phyloP scores from a whole-genome alignment of 1,139 yeast genomes.

The Yamadazyma dushanensis region DNA sequence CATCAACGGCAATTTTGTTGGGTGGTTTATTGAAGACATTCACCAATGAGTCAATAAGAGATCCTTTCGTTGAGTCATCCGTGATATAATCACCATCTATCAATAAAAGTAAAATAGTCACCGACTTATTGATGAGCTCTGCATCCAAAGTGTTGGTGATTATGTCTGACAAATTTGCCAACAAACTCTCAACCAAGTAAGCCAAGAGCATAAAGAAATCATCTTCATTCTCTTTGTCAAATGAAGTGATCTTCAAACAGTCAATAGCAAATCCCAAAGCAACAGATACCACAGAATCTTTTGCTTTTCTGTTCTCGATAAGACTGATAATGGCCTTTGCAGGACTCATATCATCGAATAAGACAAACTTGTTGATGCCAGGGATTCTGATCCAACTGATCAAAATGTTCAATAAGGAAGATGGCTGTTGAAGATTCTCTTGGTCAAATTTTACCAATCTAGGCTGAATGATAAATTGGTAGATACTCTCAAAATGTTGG shows the following conservation, averaged over 20 bases:
- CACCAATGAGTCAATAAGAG: slow-evolving; percentile 59
- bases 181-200: slow-evolving; percentile 54
- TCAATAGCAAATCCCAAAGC: slow-evolving; percentile 59
- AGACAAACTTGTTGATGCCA: slow-evolving; percentile 52
- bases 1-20: slow-evolving; percentile 51
- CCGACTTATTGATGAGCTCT: slow-evolving; percentile 53
- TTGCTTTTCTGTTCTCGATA: slow-evolving; percentile 55
- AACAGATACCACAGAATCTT: slow-evolving; percentile 61
- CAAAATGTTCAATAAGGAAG: slow-evolving; percentile 72
- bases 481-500: slow-evolving; percentile 51
- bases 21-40: slow-evolving; percentile 63
- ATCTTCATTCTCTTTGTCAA: slow-evolving; percentile 31
- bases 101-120: slow-evolving; percentile 53
- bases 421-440: slow-evolving; percentile 82
- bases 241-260: slow-evolving; percentile 23
- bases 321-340: slow-evolving; percentile 56
- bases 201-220: slow-evolving; percentile 50
- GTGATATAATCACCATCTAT: slow-evolving; percentile 62
- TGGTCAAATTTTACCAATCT: slow-evolving; percentile 65
- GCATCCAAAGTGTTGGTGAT: slow-evolving; percentile 44
- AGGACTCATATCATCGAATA: slow-evolving; percentile 57
- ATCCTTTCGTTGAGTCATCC: slow-evolving; percentile 53
- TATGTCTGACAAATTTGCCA: slow-evolving; percentile 51
- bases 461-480: slow-evolving; percentile 57
- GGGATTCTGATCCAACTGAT: slow-evolving; percentile 58